Percentiles rank a stretch among this genome's conserved stretches.
phyloP scores from a whole-genome alignment of 805 yeast species.

The Monosporozyma siamensis region DNA sequence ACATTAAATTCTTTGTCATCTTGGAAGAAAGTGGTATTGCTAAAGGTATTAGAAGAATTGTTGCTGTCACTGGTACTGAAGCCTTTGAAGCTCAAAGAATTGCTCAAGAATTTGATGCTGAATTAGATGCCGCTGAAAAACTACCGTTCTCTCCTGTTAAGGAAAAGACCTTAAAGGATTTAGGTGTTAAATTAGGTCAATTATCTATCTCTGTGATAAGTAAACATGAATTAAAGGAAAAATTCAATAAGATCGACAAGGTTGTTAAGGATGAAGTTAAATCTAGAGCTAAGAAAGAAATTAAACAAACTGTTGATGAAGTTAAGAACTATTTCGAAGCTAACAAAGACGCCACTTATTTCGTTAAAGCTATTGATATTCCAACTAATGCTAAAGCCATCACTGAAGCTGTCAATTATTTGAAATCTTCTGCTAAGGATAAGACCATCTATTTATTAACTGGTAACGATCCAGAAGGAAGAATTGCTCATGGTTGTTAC shows the following conservation, averaged over 20 bases:
- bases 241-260: conserved; percentile 74
- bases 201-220: conserved; percentile 71
- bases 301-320: conserved; percentile 68
- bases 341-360: conserved; percentile 42
- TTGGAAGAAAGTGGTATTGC: conserved; percentile 97
- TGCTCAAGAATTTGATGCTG: conserved; percentile 60
- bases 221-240: conserved; percentile 65
- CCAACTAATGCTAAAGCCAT: conserved; percentile 87
- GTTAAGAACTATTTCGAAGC: conserved; percentile 60
- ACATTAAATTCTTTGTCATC: conserved; percentile 81
- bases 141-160: conserved; percentile 67
- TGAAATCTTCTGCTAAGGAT: conserved; percentile 66
- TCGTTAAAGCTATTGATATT: conserved; percentile 61
- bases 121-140: conserved; percentile 49
- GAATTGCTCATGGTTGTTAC: conserved; percentile 94
- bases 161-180: conserved; percentile 73
- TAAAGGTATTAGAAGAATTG: conserved; percentile 96
- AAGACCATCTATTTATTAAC: conserved; percentile 75
- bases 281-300: conserved; percentile 78
- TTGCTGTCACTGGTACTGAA: conserved; percentile 88
- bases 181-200: conserved; percentile 77
- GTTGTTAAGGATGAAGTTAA: conserved; percentile 80
- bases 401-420: conserved; percentile 79
- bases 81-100: conserved; percentile 85
- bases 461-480: conserved; percentile 51